Conservation (phyloP, 179 eudicot genomes). For the Beta lomatogona region DNA sequence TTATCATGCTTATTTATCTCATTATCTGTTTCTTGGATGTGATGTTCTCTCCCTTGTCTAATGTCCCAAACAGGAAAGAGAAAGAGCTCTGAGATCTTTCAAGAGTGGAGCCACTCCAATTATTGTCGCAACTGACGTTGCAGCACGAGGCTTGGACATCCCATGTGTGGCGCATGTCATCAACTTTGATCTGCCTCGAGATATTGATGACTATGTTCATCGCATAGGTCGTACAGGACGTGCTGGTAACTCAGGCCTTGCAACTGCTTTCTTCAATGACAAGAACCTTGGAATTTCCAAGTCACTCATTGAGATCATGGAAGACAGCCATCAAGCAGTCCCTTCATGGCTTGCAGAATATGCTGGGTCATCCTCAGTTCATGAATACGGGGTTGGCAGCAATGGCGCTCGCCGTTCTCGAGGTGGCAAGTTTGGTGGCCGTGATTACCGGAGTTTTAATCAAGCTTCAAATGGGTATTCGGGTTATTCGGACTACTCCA, state of each 20-base stretch:
- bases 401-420: constrained; percentile 32
- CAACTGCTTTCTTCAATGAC: constrained; percentile 76
- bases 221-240: constrained; percentile 85
- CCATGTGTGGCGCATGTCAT: constrained; percentile 77
- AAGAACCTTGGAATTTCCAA: constrained; percentile 61
- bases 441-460: constrained; percentile 44
- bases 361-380: constrained; percentile 39
- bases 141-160: constrained; percentile 76
- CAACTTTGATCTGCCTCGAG: constrained; percentile 72
- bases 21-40: not conserved
- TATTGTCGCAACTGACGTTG: constrained; percentile 83
- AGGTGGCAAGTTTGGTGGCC: constrained; percentile 53
- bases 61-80: constrained; percentile 3
- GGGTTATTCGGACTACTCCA: constrained; percentile 23
- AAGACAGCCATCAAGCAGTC: constrained; percentile 65
- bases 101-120: constrained; percentile 60
- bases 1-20: not conserved
- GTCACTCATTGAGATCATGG: constrained; percentile 60
- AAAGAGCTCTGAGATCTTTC: constrained; percentile 46
- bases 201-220: constrained; percentile 74
- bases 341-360: constrained; percentile 63
- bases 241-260: constrained; percentile 79
- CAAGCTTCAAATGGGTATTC: constrained; percentile 3
- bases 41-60: not conserved
- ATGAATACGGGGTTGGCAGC: constrained; percentile 30